Percentiles rank a stretch among this genome's conserved stretches.
phyloP scores from a whole-genome alignment of 2,329 filamentous ascomycete species.

The Fusarium circinatum region DNA sequence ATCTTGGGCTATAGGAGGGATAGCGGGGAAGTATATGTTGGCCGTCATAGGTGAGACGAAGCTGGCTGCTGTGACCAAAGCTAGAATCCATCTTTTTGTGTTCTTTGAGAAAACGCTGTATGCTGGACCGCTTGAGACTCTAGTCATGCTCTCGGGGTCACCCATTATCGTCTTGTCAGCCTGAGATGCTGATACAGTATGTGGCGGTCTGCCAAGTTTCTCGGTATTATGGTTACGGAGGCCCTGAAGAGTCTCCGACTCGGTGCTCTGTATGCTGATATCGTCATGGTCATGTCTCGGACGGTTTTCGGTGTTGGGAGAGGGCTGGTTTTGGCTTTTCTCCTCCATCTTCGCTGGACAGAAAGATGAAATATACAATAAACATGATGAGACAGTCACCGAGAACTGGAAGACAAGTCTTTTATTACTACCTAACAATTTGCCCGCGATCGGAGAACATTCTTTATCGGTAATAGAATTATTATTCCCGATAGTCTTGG shows the following conservation, averaged over 20 bases:
- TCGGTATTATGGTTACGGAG: slow-evolving; percentile 1
- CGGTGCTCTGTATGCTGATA: slow-evolving; percentile 4
- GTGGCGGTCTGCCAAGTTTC: slow-evolving; percentile 8
- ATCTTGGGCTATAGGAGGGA: slow-evolving; percentile 53
- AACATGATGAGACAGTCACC: slow-evolving; percentile 7
- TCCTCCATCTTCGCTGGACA: slow-evolving; percentile 20
- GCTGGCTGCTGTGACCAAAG: slow-evolving; percentile 63
- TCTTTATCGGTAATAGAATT: slow-evolving; percentile 8
- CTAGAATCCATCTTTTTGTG: slow-evolving; percentile 63
- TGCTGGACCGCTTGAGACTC: slow-evolving; percentile 36
- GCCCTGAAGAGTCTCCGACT: slow-evolving; percentile 4
- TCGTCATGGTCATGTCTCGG: slow-evolving; percentile 15
- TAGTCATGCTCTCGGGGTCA: slow-evolving; percentile 35
- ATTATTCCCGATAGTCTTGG: slow-evolving; percentile 31
- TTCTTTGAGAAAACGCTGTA: slow-evolving; percentile 46
- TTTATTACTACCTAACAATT: slow-evolving; percentile 24
- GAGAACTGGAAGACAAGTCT: slow-evolving; percentile 10
- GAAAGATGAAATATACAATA: background rate
- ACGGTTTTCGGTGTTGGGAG: background rate
- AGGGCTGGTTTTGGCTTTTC: slow-evolving; percentile 11
- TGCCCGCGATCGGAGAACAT: slow-evolving; percentile 38
- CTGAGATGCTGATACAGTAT: background rate
- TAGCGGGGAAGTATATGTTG: slow-evolving; percentile 64
- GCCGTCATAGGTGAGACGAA: slow-evolving; percentile 69
- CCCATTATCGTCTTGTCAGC: slow-evolving; percentile 21